Conservation (phyloP, 306 rosid species). For the Quercus alba region DNA sequence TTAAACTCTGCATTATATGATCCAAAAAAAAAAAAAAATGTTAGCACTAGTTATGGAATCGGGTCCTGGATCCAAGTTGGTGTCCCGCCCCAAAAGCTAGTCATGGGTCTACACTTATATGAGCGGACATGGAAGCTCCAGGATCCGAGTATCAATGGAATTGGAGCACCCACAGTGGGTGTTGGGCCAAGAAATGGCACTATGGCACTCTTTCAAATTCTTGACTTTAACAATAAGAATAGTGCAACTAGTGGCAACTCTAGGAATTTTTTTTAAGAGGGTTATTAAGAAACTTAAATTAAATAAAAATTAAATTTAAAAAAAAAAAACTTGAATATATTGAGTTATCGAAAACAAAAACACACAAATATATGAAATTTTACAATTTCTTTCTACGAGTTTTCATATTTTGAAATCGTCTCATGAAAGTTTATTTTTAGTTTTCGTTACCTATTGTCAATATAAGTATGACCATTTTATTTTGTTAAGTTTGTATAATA, state of each 20-base stretch:
- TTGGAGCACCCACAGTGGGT: constrained; percentile 52
- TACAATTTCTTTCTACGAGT: too few relatives aligned
- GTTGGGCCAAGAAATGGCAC: constrained; percentile 46
- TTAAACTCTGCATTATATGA: constrained; percentile 47
- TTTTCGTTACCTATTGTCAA: too few relatives aligned
- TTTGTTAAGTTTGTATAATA: too few relatives aligned
- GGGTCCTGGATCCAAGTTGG: constrained; percentile 67
- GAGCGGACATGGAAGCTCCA: constrained; percentile 61
- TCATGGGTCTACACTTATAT: constrained; percentile 68
- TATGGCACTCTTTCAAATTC: constrained; percentile 35
- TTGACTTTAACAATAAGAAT: constrained; percentile 34
- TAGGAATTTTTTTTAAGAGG: too few relatives aligned
- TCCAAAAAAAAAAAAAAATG: constrained; percentile 25
- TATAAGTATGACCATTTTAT: too few relatives aligned
- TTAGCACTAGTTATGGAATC: constrained; percentile 51
- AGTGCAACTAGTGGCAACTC: background rate
- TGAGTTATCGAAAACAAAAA: too few relatives aligned
- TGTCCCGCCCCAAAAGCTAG: constrained; percentile 45
- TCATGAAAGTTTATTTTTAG: too few relatives aligned
- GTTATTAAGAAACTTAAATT: too few relatives aligned
- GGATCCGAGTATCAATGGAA: constrained; percentile 37
- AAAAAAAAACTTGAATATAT: too few relatives aligned
- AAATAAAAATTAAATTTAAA: too few relatives aligned
- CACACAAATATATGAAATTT: too few relatives aligned
- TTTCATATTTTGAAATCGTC: too few relatives aligned